These are phyloP conservation scores for Magnaporthales sp. DNA, from an alignment of 2,329 filamentous ascomycete species.

Conservation along the genomic window DNA sequence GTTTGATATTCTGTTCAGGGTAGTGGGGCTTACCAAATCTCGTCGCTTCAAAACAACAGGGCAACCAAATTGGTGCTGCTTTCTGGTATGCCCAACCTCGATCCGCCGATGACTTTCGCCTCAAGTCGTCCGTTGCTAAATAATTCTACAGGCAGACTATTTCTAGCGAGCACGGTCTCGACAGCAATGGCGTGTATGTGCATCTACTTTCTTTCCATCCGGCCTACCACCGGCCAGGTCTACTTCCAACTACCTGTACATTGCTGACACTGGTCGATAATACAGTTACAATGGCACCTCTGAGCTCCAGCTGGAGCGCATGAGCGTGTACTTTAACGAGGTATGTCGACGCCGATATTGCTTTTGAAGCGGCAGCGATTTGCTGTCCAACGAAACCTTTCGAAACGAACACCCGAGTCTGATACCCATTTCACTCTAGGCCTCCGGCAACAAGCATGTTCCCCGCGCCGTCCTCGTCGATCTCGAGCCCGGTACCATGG, in stretches of 20 bases:
- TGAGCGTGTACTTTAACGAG: constrained; percentile 60
- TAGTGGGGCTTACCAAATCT: constrained; percentile 12
- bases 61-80: constrained; percentile 99
- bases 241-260: not conserved
- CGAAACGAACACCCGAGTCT: not conserved
- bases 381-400: not conserved
- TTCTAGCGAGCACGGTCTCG: constrained; percentile 89
- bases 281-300: constrained; percentile 91
- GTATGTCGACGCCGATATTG: constrained; percentile 23
- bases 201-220: constrained; percentile 8
- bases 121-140: not conserved
- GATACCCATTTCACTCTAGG: constrained; percentile 40
- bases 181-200: constrained; percentile 89
- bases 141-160: constrained; percentile 58
- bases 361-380: not conserved
- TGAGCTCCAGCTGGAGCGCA: constrained; percentile 98
- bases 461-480: constrained; percentile 98
- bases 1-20: constrained; percentile 3
- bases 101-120: not conserved
- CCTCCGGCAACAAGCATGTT: constrained; percentile 97
- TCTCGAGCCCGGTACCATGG: constrained; percentile 99
- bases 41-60: constrained; percentile 47
- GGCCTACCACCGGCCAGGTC: not conserved
- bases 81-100: constrained; percentile 65
- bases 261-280: constrained; percentile 19